phyloP scores from a whole-genome alignment of 257 asterid species.

The Apocynum venetum region DNA sequence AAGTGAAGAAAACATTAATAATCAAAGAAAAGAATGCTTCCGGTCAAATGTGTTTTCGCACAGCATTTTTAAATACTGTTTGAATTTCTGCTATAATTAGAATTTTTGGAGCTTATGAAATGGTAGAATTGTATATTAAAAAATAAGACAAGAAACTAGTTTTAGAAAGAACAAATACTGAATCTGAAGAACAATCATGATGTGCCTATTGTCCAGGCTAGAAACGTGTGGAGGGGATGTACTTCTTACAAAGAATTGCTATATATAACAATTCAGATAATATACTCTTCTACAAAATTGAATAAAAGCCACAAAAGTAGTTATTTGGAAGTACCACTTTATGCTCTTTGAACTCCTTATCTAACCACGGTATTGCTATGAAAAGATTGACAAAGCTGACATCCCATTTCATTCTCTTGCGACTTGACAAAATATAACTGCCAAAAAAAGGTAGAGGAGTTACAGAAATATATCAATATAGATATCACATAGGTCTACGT shows the following conservation, averaged over 20 bases:
- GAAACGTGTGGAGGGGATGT: background rate
- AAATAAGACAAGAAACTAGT: background rate
- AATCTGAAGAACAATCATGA: background rate
- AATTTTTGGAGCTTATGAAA: background rate
- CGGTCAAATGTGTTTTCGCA: background rate
- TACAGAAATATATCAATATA: background rate
- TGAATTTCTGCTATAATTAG: background rate
- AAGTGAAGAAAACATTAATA: background rate
- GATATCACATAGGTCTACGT: background rate
- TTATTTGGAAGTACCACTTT: conserved; percentile 38
- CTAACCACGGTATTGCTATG: conserved; percentile 50
- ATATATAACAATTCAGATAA: background rate
- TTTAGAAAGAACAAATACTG: background rate
- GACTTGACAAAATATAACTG: conserved; percentile 71
- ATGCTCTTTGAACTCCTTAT: conserved; percentile 35
- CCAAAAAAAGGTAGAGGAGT: conserved; percentile 18
- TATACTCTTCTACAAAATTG: background rate
- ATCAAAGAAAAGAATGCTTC: background rate
- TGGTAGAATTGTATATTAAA: background rate
- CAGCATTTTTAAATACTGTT: background rate
- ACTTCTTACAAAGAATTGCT: background rate
- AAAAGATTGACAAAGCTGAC: conserved; percentile 38
- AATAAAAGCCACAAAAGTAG: background rate
- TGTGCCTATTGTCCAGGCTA: background rate
- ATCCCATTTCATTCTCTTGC: conserved; percentile 68